Evolutionary conservation across 352 stramenopile genomes (phyloP), one percentile per base, ranked within the genome.

Genomic region (Phytophthora sojae): DNA sequence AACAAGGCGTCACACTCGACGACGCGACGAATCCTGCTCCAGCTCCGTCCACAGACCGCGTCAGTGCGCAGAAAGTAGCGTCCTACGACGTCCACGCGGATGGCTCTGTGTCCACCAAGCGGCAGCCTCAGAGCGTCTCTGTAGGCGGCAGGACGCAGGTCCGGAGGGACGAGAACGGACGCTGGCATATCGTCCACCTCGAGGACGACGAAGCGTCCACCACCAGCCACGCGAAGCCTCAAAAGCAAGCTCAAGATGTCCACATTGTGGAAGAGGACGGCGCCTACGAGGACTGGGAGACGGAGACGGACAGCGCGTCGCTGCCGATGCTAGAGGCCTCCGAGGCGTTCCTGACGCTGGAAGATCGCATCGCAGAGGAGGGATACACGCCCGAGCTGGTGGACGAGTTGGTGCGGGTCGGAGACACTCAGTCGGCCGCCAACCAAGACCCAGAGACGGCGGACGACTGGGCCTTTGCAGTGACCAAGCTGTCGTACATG

Each of bases 401-500:
- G n/a, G 45, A 70, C 1, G 53, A 78, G 15, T 52, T 93, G 12
- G 6, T 69, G 26, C 39, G 23, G 25, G 79, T 91, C 8, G 60
- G 61, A 17, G 21, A 19, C 6, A 57, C 29, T 54, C 53, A 51
- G 25, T 26, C 52, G 15, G 42, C 8, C 17, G 32, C 12, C 14
- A 47, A 47, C 30, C 39, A 42, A 5, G 64, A 69, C 21, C 65
- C 56, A 0, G 58, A 68, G 19, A 71, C 29, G 7, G 64, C 77
- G 3, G 55, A 77, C 26, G 83, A 92, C 61, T 91, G 77, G 72
- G 69, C 74, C 1, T 82, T 82, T 47, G 85, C 85, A 7, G 69
- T 85, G 39, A 86, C 88, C 45, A 77, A 77, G 32, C 69, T 91
- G 17, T 86, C 85, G n/a, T 90, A 82, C 64, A 77, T 84, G 57